A percentile compares a stretch with the other conserved stretches of the same genome.
Evolutionary conservation across 2,329 filamentous ascomycete genomes (phyloP).

Genomic region (Nigrospora oryzae): DNA sequence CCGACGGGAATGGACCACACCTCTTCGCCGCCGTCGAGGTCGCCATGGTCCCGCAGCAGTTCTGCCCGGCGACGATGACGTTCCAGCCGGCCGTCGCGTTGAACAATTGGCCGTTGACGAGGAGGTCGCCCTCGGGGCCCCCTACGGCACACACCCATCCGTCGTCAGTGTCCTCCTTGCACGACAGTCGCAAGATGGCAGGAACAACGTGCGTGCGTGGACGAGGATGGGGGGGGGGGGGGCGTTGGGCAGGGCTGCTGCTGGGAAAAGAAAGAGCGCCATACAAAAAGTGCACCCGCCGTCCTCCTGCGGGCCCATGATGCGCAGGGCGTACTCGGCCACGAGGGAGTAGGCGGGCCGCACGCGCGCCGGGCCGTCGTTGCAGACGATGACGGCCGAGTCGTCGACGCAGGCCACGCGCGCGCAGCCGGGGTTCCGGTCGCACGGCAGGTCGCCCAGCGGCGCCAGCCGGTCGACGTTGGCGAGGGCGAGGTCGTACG

Average conservation of each 20-base stretch:
- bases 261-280: neutral
- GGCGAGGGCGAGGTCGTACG: neutral
- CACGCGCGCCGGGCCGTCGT: neutral
- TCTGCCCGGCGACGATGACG: neutral
- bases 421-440: neutral
- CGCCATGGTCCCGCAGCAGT: neutral
- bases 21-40: neutral
- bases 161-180: too few species aligned
- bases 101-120: too few species aligned
- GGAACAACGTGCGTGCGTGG: neutral
- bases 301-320: neutral
- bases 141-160: too few species aligned
- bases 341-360: neutral
- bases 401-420: neutral
- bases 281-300: neutral
- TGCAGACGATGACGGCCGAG: neutral
- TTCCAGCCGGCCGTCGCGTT: neutral
- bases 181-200: too few species aligned
- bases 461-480: neutral
- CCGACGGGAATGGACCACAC: neutral
- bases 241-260: too few species aligned
- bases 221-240: neutral
- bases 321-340: neutral
- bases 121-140: too few species aligned
- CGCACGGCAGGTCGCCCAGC: neutral